A percentile compares a stretch with the other conserved stretches of the same genome.
phyloP scores from a whole-genome alignment of 371 early-diverging fungal genomes.

The Neoconidiobolus thromboides region DNA sequence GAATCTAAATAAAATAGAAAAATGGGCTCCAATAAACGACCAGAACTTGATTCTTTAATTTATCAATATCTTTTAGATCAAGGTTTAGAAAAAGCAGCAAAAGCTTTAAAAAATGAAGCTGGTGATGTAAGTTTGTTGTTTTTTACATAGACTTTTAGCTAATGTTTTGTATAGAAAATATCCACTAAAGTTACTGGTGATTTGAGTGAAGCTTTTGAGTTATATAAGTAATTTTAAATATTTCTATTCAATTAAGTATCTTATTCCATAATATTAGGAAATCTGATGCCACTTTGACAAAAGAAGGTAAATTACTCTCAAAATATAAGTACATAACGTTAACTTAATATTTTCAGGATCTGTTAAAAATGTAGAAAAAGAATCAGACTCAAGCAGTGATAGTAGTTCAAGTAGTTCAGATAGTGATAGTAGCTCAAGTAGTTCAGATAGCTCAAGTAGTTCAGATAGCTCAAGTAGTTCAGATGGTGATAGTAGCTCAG shows the following conservation, averaged over 20 bases:
- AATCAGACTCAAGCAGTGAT: background rate
- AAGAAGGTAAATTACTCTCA: too few relatives aligned
- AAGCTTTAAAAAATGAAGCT: constrained; percentile 4
- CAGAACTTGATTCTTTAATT: background rate
- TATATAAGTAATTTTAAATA: too few relatives aligned
- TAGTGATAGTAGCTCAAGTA: constrained; percentile 9
- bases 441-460: constrained; percentile 9
- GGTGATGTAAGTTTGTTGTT: background rate
- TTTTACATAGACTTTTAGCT: background rate
- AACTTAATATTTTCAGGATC: too few relatives aligned
- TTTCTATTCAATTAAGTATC: too few relatives aligned
- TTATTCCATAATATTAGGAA: too few relatives aligned
- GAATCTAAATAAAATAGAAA: background rate
- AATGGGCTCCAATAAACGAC: background rate
- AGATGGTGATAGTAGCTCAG: constrained; percentile 11
- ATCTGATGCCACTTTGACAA: too few relatives aligned
- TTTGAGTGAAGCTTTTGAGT: too few relatives aligned
- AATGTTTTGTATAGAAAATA: too few relatives aligned
- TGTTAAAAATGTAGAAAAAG: background rate
- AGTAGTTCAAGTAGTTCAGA: too few relatives aligned
- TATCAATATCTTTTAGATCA: background rate
- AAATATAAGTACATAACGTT: too few relatives aligned
- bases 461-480: constrained; percentile 11
- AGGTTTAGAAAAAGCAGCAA: constrained; percentile 2
- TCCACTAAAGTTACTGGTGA: too few relatives aligned